Percentiles rank a stretch among this genome's conserved stretches.
phyloP scores from a whole-genome alignment of 1,284 basidiomycete genomes.

The Sanghuangporus baumii region DNA sequence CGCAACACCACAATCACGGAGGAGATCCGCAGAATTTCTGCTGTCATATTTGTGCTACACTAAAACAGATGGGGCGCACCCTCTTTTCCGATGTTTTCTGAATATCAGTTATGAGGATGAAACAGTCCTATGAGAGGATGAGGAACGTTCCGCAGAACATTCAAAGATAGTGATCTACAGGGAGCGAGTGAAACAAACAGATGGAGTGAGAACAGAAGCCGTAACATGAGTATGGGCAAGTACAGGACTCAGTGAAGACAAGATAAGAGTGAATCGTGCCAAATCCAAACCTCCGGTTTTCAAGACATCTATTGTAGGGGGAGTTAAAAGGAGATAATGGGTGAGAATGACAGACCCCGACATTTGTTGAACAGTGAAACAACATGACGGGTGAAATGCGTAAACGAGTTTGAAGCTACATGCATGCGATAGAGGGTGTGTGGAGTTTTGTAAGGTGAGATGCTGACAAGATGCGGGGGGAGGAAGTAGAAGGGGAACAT shows the following conservation, averaged over 20 bases:
- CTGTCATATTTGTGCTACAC: background rate
- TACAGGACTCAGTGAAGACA: background rate
- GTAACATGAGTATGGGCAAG: background rate
- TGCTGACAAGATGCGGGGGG: background rate
- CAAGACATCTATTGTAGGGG: background rate
- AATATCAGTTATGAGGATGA: background rate
- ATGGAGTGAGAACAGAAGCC: background rate
- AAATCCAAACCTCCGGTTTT: constrained; percentile 5
- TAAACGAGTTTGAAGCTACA: background rate
- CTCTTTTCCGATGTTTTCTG: background rate
- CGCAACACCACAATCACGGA: too few species aligned
- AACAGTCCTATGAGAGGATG: background rate
- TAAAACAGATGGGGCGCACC: background rate
- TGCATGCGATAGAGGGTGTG: too few species aligned
- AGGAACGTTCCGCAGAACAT: background rate
- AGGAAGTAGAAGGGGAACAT: background rate
- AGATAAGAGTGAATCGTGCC: background rate
- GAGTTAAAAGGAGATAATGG: background rate
- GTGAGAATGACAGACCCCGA: background rate
- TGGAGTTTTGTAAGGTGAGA: too few species aligned
- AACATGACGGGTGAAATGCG: background rate
- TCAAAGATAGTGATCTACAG: background rate
- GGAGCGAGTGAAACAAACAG: background rate
- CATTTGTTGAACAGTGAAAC: background rate
- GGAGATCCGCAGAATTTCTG: background rate